A percentile compares a stretch with the other conserved stretches of the same genome.
Conservation (phyloP, 140 eudicot genomes). For the Bidens hawaiensis region DNA sequence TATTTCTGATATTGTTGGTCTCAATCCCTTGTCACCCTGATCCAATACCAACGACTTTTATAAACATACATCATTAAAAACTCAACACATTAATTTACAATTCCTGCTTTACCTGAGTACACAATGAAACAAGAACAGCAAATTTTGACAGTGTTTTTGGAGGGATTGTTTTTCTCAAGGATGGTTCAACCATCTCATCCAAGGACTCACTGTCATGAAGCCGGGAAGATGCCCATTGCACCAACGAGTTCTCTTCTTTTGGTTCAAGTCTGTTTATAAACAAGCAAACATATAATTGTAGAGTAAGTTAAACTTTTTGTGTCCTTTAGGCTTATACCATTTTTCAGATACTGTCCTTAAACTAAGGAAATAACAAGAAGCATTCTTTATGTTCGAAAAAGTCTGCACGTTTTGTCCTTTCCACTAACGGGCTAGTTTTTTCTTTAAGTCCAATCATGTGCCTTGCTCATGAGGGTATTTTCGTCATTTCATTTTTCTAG, state of each 20-base stretch:
- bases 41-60: background rate
- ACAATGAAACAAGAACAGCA: conserved; percentile 75
- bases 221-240: conserved; percentile 73
- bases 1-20: conserved; percentile 70
- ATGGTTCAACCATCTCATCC: conserved; percentile 75
- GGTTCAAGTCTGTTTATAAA: conserved; percentile 46
- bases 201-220: conserved; percentile 79
- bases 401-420: no score
- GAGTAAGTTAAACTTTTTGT: no score
- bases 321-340: no score
- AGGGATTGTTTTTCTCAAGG: conserved; percentile 41
- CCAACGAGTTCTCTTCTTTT: conserved; percentile 64
- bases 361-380: no score
- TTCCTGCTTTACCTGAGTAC: conserved; percentile 58
- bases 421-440: no score
- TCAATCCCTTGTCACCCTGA: conserved; percentile 78
- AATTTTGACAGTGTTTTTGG: conserved; percentile 65
- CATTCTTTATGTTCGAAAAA: no score
- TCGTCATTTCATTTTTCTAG: no score
- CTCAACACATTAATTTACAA: background rate
- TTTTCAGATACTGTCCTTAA: no score
- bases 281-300: background rate
- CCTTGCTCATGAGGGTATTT: no score
- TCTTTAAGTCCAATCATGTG: no score
- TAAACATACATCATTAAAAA: no score